These are phyloP conservation scores for Circinella minor DNA, from an alignment of 371 early-diverging fungal genomes.

Conservation along the genomic window DNA sequence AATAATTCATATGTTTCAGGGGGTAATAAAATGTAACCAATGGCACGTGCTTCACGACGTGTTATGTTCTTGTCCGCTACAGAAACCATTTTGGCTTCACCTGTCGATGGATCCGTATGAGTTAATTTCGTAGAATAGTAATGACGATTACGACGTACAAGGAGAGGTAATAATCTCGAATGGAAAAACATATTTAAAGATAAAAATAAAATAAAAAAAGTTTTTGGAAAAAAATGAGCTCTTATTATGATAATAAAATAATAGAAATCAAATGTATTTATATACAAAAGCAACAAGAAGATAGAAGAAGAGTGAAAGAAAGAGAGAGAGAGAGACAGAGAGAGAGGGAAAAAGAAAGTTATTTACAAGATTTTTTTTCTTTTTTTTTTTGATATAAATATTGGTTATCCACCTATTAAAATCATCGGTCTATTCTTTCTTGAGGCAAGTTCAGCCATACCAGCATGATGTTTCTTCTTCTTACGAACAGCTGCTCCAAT, in stretches of 20 bases:
- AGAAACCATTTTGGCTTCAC: conserved; percentile 86
- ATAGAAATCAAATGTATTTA: background rate
- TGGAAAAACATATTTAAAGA: background rate
- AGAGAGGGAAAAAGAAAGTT: background rate
- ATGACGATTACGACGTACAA: background rate
- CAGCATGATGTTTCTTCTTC: conserved; percentile 92
- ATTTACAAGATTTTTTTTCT: background rate
- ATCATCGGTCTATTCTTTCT: conserved; percentile 94
- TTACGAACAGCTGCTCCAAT: conserved; percentile 82
- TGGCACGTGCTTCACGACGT: conserved; percentile 74
- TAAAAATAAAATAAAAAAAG: conserved; percentile 1
- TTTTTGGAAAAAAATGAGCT: background rate
- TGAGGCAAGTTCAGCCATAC: conserved; percentile 81
- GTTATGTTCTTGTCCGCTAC: conserved; percentile 72
- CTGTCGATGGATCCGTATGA: conserved; percentile 76
- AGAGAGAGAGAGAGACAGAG: background rate
- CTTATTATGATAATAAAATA: too few relatives aligned
- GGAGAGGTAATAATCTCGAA: background rate
- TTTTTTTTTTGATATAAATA: background rate
- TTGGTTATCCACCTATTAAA: conserved; percentile 83
- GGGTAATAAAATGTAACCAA: conserved; percentile 70
- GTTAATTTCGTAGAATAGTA: conserved; percentile 46
- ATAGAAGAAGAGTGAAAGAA: too few relatives aligned
- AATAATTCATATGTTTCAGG: conserved; percentile 65
- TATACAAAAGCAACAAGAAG: too few relatives aligned